Percentiles rank a stretch among this genome's conserved stretches.
phyloP scores from a whole-genome alignment of 2,329 filamentous ascomycete genomes.

The Fusarium algeriense region DNA sequence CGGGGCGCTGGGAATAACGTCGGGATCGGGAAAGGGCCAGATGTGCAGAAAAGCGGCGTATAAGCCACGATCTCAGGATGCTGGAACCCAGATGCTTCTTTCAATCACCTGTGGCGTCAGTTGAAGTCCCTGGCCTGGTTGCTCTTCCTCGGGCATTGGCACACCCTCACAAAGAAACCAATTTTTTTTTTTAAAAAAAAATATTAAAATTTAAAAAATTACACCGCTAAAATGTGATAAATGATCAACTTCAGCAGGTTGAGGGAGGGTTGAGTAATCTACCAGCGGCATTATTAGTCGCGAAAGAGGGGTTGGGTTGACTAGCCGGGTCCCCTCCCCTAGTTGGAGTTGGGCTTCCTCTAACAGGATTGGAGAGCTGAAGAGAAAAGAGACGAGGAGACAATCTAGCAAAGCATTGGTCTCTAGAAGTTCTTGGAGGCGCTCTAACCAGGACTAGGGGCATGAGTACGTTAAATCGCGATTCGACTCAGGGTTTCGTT shows the following conservation, averaged over 20 bases:
- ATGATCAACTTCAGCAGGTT: slow-evolving; percentile 25
- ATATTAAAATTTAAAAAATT: no score
- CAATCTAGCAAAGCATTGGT: slow-evolving; percentile 21
- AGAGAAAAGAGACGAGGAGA: slow-evolving; percentile 37
- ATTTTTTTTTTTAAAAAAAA: no score
- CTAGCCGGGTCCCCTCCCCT: slow-evolving; percentile 15
- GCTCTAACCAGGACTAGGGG: slow-evolving; percentile 14
- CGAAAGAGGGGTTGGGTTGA: slow-evolving; percentile 13
- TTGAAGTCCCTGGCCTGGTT: slow-evolving; percentile 7
- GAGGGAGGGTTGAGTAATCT: slow-evolving; percentile 24
- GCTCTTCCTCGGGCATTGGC: slow-evolving; percentile 1
- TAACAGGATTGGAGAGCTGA: slow-evolving; percentile 17
- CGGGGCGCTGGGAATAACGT: slow-evolving; percentile 12
- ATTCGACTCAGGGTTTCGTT: slow-evolving; percentile 15
- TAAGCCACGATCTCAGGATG: slow-evolving; percentile 36
- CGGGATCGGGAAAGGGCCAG: slow-evolving; percentile 34
- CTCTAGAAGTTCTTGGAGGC: slow-evolving; percentile 6
- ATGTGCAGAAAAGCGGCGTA: slow-evolving; percentile 17
- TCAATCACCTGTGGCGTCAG: slow-evolving; percentile 14
- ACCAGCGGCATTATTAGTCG: slow-evolving; percentile 19
- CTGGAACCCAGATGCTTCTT: slow-evolving; percentile 14
- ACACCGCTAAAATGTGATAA: slow-evolving; percentile 33
- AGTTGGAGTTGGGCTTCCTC: slow-evolving; percentile 18
- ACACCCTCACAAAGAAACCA: slow-evolving; percentile 7
- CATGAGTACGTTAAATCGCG: slow-evolving; percentile 9